Conservation (phyloP, 2,329 filamentous ascomycete species). For the Ramularia endophylla region DNA sequence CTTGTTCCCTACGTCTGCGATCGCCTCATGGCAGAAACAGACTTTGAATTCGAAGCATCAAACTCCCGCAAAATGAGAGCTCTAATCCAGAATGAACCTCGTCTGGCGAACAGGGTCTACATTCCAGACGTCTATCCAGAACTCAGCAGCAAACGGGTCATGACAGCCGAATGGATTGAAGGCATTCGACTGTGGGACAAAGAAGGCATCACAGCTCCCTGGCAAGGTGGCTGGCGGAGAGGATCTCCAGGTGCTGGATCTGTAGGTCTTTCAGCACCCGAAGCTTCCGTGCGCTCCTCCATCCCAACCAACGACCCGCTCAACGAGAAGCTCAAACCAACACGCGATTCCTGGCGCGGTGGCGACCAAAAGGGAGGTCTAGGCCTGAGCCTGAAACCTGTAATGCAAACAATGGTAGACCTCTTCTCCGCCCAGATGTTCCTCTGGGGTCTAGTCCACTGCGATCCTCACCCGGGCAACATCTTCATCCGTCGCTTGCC, state of each 20-base stretch:
- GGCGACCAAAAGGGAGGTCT: conserved; percentile 68
- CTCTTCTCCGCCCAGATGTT: conserved; percentile 98
- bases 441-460: conserved; percentile 91
- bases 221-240: conserved; percentile 69
- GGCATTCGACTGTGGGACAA: conserved; percentile 92
- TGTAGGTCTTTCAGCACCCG: conserved; percentile 51
- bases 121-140: conserved; percentile 80
- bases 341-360: conserved; percentile 73
- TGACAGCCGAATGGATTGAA: conserved; percentile 98
- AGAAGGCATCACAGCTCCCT: conserved; percentile 66
- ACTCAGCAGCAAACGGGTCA: conserved; percentile 72
- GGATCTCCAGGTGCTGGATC: conserved; percentile 75
- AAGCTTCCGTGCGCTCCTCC: conserved; percentile 17
- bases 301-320: conserved; percentile 44
- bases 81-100: conserved; percentile 68
- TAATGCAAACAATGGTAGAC: conserved; percentile 96
- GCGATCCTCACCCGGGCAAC: conserved; percentile 95
- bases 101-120: conserved; percentile 75
- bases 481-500: conserved; percentile 88
- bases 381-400: conserved; percentile 72
- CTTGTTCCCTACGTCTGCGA: conserved; percentile 91
- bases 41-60: conserved; percentile 85
- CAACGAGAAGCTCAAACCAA: conserved; percentile 66
- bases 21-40: conserved; percentile 85
- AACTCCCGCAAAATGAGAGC: conserved; percentile 81